phyloP scores from a whole-genome alignment of 345 rosid species.

The Cardiospermum halicacabum region DNA sequence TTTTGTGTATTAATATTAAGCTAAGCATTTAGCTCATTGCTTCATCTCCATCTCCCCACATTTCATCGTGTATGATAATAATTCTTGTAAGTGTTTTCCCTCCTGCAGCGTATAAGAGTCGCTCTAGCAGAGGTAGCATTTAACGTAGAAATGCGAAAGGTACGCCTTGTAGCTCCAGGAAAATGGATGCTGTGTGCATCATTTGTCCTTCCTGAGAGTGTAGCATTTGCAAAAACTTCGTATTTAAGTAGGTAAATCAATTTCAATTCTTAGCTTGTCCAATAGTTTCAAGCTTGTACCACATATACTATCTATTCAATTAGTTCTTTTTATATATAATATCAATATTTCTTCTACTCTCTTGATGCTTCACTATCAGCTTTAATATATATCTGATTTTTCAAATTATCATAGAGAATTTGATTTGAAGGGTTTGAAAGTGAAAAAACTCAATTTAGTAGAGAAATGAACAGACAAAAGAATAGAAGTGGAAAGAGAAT shows the following conservation, averaged over 20 bases:
- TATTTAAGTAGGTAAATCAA: slow-evolving; percentile 7
- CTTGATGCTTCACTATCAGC: neutral
- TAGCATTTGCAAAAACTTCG: slow-evolving; percentile 45
- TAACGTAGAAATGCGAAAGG: slow-evolving; percentile 63
- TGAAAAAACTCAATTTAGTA: neutral
- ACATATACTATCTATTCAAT: slow-evolving; percentile 4
- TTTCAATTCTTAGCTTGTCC: neutral
- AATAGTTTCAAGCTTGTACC: neutral
- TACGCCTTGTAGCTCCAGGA: slow-evolving; percentile 82
- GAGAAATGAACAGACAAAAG: no score
- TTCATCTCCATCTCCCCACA: neutral
- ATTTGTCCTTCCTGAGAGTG: slow-evolving; percentile 66
- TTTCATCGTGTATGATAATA: neutral
- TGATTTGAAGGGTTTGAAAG: neutral
- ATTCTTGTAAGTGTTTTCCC: neutral
- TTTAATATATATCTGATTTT: no score
- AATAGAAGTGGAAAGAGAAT: neutral
- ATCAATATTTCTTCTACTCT: neutral
- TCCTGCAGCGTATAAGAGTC: slow-evolving; percentile 70
- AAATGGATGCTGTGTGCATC: slow-evolving; percentile 93
- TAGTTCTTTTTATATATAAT: neutral
- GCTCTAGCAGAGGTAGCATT: slow-evolving; percentile 68
- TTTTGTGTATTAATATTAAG: neutral
- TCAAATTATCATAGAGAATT: no score
- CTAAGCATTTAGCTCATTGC: neutral